phyloP scores from a whole-genome alignment of 192 early-diverging fungal species.

The Jimgerdemannia lactiflua region DNA sequence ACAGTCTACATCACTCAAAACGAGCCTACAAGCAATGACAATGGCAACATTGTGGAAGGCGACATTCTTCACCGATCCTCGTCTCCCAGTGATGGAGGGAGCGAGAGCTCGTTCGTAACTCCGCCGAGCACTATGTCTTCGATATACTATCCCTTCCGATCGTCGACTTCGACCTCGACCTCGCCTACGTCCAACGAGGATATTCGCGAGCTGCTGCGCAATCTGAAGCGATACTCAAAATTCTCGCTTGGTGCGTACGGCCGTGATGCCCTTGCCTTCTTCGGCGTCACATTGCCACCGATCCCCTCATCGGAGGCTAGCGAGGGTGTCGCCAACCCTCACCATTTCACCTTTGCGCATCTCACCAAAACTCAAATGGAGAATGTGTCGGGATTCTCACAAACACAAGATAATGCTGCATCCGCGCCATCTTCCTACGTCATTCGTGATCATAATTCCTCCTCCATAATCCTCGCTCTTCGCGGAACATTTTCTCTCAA shows the following conservation, averaged over 20 bases:
- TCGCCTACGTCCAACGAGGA: constrained; percentile 7
- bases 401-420: neutral
- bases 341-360: constrained; percentile 13
- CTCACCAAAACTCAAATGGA: constrained; percentile 4
- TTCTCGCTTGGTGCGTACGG: constrained; percentile 27
- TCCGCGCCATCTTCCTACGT: constrained; percentile 39
- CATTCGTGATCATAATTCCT: constrained; percentile 38
- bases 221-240: constrained; percentile 33
- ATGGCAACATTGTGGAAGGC: neutral
- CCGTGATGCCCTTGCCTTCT: constrained; percentile 4
- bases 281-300: constrained; percentile 9
- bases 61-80: constrained; percentile 6
- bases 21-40: neutral
- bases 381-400: constrained; percentile 7
- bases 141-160: neutral
- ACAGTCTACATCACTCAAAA: constrained; percentile 1
- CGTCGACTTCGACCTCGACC: constrained; percentile 11
- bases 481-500: constrained; percentile 48
- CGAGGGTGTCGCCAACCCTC: neutral
- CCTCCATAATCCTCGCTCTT: constrained; percentile 42
- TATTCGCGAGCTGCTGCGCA: constrained; percentile 20
- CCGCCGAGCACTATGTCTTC: neutral
- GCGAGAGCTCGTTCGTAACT: neutral
- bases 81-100: constrained; percentile 8
- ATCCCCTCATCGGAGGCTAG: neutral